These are phyloP conservation scores for Prunus yedoensis DNA, from an alignment of 331 rosid species.

Conservation along the genomic window DNA sequence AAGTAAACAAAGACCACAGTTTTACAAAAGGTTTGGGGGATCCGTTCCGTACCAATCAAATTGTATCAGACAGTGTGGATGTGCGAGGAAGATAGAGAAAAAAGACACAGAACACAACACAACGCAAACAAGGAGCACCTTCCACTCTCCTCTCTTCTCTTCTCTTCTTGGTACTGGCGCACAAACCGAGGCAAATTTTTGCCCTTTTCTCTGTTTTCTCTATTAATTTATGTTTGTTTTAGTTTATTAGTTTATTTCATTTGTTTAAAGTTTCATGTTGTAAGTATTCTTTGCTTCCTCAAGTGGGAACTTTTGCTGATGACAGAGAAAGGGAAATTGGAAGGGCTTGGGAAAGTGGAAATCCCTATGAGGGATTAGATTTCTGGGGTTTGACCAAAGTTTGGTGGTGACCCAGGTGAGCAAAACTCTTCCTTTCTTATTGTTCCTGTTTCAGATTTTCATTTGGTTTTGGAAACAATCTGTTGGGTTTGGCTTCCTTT, in stretches of 20 bases:
- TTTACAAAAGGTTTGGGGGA: neutral
- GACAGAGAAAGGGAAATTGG: neutral
- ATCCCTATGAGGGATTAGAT: slow-evolving; percentile 22
- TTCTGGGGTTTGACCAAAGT: slow-evolving; percentile 30
- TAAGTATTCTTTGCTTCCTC: slow-evolving; percentile 37
- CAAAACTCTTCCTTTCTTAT: slow-evolving; percentile 8
- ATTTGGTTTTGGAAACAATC: slow-evolving; percentile 19
- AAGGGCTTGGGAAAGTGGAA: slow-evolving; percentile 28
- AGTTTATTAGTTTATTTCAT: neutral
- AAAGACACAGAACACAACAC: slow-evolving; percentile 2
- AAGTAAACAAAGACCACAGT: neutral
- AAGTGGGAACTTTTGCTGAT: slow-evolving; percentile 24
- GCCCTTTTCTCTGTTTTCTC: neutral
- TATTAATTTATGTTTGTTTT: neutral
- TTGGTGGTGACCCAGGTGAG: slow-evolving; percentile 43
- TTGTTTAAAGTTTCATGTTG: neutral
- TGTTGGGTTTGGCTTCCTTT: neutral
- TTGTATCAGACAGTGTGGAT: neutral
- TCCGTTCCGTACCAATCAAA: slow-evolving; percentile 12
- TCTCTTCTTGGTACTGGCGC: slow-evolving; percentile 5
- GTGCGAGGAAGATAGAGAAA: neutral
- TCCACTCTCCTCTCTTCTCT: slow-evolving; percentile 22
- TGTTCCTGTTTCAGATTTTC: slow-evolving; percentile 1
- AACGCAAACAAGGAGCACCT: slow-evolving; percentile 20
- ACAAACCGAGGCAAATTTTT: slow-evolving; percentile 12